Percentiles rank a stretch among this genome's conserved stretches.
Evolutionary conservation across 352 stramenopile species (phyloP).

Genomic region (Phytophthora nicotianae): DNA sequence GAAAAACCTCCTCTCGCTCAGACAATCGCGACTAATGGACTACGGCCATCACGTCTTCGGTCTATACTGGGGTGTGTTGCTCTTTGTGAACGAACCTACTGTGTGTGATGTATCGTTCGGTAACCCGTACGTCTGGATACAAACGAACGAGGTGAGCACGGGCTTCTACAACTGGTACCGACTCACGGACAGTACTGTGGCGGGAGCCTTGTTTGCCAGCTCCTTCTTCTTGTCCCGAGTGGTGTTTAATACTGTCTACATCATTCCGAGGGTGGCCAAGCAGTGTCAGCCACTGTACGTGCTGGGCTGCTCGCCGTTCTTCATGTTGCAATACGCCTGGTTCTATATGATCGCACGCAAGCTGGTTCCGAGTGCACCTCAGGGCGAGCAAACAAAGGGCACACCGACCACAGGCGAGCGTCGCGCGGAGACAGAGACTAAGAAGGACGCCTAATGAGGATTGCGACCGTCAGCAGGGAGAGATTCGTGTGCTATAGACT

Average conservation of each 20-base stretch:
- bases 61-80: slow-evolving; percentile 64
- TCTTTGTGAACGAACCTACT: slow-evolving; percentile 63
- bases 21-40: slow-evolving; percentile 67
- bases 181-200: slow-evolving; percentile 61
- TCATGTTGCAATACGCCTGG: slow-evolving; percentile 76
- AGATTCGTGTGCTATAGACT: not conserved
- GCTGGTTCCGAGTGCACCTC: slow-evolving; percentile 27
- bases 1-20: slow-evolving; percentile 37
- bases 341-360: slow-evolving; percentile 78
- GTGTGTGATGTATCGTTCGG: slow-evolving; percentile 57
- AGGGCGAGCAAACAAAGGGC: not conserved
- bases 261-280: slow-evolving; percentile 51
- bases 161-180: slow-evolving; percentile 85
- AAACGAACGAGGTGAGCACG: slow-evolving; percentile 84
- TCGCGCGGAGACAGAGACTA: slow-evolving; percentile 7
- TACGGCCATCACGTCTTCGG: slow-evolving; percentile 74
- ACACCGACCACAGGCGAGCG: slow-evolving; percentile 1
- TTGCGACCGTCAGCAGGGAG: not conserved
- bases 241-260: slow-evolving; percentile 69
- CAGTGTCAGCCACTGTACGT: slow-evolving; percentile 65
- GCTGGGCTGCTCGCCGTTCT: slow-evolving; percentile 62
- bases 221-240: slow-evolving; percentile 78
- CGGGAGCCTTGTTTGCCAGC: slow-evolving; percentile 56
- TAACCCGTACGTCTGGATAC: slow-evolving; percentile 85
- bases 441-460: slow-evolving; percentile 23